phyloP scores from a whole-genome alignment of 1,284 basidiomycete species.

The Chondrostereum purpureum region DNA sequence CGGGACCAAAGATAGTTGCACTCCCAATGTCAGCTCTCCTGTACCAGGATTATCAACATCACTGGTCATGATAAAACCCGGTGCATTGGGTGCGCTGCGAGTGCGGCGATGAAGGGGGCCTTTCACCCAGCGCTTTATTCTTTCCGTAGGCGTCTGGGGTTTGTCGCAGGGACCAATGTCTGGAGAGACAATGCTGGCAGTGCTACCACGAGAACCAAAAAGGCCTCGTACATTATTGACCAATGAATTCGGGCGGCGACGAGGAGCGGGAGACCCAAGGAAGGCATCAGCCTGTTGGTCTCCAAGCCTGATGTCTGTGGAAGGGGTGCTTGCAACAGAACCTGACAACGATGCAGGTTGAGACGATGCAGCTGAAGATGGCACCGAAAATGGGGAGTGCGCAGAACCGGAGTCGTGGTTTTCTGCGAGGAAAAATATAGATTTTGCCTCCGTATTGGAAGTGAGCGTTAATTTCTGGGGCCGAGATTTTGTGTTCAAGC shows the following conservation, averaged over 20 bases:
- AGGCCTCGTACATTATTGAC: slow-evolving; percentile 40
- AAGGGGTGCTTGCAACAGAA: slow-evolving; percentile 17
- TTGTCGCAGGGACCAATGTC: background rate
- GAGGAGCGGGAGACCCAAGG: background rate
- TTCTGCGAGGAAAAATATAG: slow-evolving; percentile 14
- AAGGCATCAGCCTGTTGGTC: background rate
- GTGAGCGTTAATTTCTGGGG: slow-evolving; percentile 40
- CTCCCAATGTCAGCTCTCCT: slow-evolving; percentile 15
- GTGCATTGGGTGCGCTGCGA: slow-evolving; percentile 41
- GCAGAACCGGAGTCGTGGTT: slow-evolving; percentile 14
- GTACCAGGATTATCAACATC: slow-evolving; percentile 9
- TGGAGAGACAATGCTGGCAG: background rate
- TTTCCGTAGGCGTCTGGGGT: slow-evolving; percentile 1
- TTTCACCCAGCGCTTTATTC: slow-evolving; percentile 40
- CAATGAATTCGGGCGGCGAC: slow-evolving; percentile 37
- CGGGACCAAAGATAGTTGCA: slow-evolving; percentile 14
- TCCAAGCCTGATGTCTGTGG: background rate
- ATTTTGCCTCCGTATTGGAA: slow-evolving; percentile 23
- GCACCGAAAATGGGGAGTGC: slow-evolving; percentile 38
- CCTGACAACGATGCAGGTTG: slow-evolving; percentile 31
- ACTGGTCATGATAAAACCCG: slow-evolving; percentile 15
- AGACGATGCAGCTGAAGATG: slow-evolving; percentile 36
- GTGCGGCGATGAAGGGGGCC: slow-evolving; percentile 40
- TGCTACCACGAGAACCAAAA: slow-evolving; percentile 27
- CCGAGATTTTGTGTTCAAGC: slow-evolving; percentile 30